A percentile compares a stretch with the other conserved stretches of the same genome.
phyloP scores from a whole-genome alignment of 2,329 filamentous ascomycete species.

The Leptosphaerulina australis region DNA sequence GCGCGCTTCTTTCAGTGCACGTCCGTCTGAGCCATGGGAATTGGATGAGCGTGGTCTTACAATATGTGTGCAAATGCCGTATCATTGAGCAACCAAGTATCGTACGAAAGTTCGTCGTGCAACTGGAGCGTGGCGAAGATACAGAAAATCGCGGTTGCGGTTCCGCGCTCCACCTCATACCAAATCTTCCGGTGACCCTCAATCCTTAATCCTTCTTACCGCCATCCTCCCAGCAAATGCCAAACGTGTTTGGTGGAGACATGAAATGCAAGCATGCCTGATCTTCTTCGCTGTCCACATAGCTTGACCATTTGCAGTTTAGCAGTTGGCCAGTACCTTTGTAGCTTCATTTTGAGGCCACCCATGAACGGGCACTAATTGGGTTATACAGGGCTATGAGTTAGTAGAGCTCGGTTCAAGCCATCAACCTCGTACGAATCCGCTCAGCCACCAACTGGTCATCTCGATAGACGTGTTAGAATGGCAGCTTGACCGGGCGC shows the following conservation, averaged over 20 bases:
- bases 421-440: constrained; percentile 24
- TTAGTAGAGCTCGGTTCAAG: constrained; percentile 11
- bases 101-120: neutral
- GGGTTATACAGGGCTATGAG: constrained; percentile 16
- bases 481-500: constrained; percentile 18
- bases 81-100: constrained; percentile 8
- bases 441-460: constrained; percentile 14
- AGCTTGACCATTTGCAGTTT: constrained; percentile 22
- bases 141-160: neutral
- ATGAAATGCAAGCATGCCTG: constrained; percentile 31
- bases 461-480: constrained; percentile 13
- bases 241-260: constrained; percentile 31
- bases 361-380: constrained; percentile 26
- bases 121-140: neutral
- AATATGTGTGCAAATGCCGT: neutral
- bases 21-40: constrained; percentile 6
- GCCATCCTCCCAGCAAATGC: constrained; percentile 17
- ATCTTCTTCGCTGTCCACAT: constrained; percentile 23
- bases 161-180: constrained; percentile 1
- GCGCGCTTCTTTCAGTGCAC: constrained; percentile 10
- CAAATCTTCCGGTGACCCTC: constrained; percentile 10
- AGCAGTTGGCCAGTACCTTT: constrained; percentile 18
- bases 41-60: constrained; percentile 12
- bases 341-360: constrained; percentile 25
- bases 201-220: neutral